Conservation (phyloP, 83 land plant species). For the Thuja plicata region DNA sequence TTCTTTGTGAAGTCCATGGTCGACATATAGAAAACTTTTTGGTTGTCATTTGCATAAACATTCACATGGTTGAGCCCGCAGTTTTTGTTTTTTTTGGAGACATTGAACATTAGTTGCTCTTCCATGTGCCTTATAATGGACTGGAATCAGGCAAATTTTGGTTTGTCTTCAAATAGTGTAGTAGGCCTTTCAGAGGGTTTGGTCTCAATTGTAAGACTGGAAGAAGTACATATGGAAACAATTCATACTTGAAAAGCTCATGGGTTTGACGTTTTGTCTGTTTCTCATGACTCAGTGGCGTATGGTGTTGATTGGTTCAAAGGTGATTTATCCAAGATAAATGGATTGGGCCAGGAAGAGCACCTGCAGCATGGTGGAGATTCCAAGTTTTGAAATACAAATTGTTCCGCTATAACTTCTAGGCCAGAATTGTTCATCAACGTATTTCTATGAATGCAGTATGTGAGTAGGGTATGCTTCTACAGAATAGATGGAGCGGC, state of each 20-base stretch:
- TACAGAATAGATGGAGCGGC: too few species aligned
- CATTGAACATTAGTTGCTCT: conserved; percentile 38
- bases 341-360: background rate
- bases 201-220: conserved; percentile 45
- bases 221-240: conserved; percentile 37
- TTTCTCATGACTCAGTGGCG: conserved; percentile 80
- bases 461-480: too few species aligned
- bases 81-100: too few species aligned
- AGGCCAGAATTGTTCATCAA: background rate
- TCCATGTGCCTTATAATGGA: conserved; percentile 97
- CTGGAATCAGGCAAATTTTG: conserved; percentile 58
- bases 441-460: background rate
- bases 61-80: too few species aligned
- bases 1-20: too few species aligned
- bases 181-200: conserved; percentile 86
- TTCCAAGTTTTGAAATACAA: background rate
- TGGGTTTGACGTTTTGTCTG: conserved; percentile 79
- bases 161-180: conserved; percentile 25
- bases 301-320: conserved; percentile 95
- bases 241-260: conserved; percentile 67
- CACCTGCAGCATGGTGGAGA: background rate
- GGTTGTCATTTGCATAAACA: too few species aligned
- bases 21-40: too few species aligned
- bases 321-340: conserved; percentile 21
- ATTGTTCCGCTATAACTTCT: background rate